Base-by-base conservation (phyloP, 495 filamentous ascomycete genomes). In the Trypethelium eluteriae region DNA sequence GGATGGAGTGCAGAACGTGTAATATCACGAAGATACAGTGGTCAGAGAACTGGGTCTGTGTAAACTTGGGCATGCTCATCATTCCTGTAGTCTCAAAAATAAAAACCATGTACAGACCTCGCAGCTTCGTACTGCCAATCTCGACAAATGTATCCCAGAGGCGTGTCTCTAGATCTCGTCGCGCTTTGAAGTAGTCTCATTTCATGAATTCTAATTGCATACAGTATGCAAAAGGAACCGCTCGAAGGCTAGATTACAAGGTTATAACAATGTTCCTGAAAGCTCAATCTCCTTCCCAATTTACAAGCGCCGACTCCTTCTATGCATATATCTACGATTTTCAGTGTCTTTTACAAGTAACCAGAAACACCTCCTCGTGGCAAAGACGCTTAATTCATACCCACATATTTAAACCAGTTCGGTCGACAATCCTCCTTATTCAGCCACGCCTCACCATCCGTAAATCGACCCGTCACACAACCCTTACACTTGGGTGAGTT, bases 341-440 rank as follows among this genome's bases (percentile, higher is more conserved):
- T 59, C 53, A 32, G 18, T 9, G 32, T 14, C 36, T 36, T 59
- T 36, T 5, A 9, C 53, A 36, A 36, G 14, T 59, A 59, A 11
- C 32, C 53, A 59, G 32, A 34, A 59, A 59, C 18, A 32, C 32
- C 14, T 59, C 36, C 32, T 47, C 18, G 10, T 14, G 25, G 16
- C 11, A 39, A 14, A 9, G 3, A 50, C 14, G 6, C 49, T 79
- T 74, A 97, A 75, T 86, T 85, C 81, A 88, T 92, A 62, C 93
- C 91, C 36, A 88, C 91, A 75, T 88, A 91, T 78, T 96, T 92
- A 81, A 99, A 99, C 87, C 95, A 99, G 75, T 90, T 92, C 38
- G 93, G 91, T 64, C 95, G 83, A 79, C 95, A 99, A 77, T 99
- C 95, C 73, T 99, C 95, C 75, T 88, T 88, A 69, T 90, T 82